phyloP scores from a whole-genome alignment of 176 grass and related monocot species.

The Cenchrus fungigraminus region DNA sequence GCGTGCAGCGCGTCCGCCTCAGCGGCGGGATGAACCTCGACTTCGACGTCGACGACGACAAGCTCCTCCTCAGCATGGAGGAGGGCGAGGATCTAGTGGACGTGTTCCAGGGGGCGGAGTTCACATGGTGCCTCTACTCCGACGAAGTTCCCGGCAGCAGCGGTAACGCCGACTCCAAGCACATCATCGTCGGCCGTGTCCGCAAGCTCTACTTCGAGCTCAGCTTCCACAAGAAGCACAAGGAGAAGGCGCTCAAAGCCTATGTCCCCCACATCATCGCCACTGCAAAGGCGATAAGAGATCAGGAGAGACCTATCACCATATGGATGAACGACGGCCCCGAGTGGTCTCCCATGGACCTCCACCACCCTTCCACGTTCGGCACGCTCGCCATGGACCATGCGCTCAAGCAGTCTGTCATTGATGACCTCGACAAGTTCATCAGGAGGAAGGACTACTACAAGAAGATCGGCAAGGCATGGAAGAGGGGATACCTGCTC shows the following conservation, averaged over 20 bases:
- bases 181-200: background rate
- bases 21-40: slow-evolving; percentile 16
- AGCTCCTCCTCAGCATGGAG: slow-evolving; percentile 48
- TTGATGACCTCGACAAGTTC: background rate
- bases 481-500: background rate
- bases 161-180: too few species aligned
- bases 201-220: background rate
- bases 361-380: slow-evolving; percentile 38
- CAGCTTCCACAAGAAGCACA: slow-evolving; percentile 39
- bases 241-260: slow-evolving; percentile 16
- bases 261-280: background rate
- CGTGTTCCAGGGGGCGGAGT: slow-evolving; percentile 45
- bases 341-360: background rate
- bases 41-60: slow-evolving; percentile 1
- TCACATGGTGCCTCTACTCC: slow-evolving; percentile 45
- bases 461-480: background rate
- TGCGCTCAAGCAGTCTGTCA: background rate
- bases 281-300: background rate
- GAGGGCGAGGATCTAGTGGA: slow-evolving; percentile 62
- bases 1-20: slow-evolving; percentile 45
- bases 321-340: background rate
- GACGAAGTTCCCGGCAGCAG: background rate
- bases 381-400: slow-evolving; percentile 45
- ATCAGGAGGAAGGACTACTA: background rate
- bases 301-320: background rate